Base-by-base conservation (phyloP, 805 yeast species). In the Yamadazyma laniorum region DNA sequence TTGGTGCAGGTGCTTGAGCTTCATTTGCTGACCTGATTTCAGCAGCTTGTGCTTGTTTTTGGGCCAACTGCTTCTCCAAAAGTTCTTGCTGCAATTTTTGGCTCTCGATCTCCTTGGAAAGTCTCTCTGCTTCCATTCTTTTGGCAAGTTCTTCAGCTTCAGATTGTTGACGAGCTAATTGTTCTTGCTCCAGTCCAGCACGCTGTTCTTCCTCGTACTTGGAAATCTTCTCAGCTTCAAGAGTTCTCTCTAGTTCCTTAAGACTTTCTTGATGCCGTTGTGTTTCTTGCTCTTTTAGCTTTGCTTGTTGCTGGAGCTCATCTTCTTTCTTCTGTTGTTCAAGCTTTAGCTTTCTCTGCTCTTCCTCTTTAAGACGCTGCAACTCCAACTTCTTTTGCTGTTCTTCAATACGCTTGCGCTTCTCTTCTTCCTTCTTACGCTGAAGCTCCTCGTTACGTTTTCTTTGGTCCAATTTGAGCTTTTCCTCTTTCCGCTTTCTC, bases 401-500 rank as follows among this genome's bases (percentile, higher is more conserved):
- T 35, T 61, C 67, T 44, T 65, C 71, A 33, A 65, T 58, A 13
- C 61, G 49, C 59, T 57, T 75, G 67, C 61, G 53, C 53, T 75
- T 71, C 45, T 77, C 78, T 47, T 75, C 80, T 40, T 67, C 73
- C 37, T 64, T 63, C 46, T 65, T 66, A 37, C 62, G 49, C 15
- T 59, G 51, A 2, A 59, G 49, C 40, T 65, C 72, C 33, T 67
- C 74, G 43, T 64, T 67, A 18, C 58, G 56, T 11, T 65, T 61
- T 33, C 51, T 56, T 43, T 68, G 73, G 26, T 66, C 72, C 1
- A 62, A 63, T 25, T 56, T 56, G 5, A 61, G 44, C 11, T 55
- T 61, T 36, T 66, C 72, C 35, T 59, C 63, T 41, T 55, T 61
- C 32, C 50, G 45, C 35, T 48, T 55, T 16, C 49, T 35, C 32